phyloP scores from a whole-genome alignment of 2,329 filamentous ascomycete species.

The Epichloe baconii region DNA sequence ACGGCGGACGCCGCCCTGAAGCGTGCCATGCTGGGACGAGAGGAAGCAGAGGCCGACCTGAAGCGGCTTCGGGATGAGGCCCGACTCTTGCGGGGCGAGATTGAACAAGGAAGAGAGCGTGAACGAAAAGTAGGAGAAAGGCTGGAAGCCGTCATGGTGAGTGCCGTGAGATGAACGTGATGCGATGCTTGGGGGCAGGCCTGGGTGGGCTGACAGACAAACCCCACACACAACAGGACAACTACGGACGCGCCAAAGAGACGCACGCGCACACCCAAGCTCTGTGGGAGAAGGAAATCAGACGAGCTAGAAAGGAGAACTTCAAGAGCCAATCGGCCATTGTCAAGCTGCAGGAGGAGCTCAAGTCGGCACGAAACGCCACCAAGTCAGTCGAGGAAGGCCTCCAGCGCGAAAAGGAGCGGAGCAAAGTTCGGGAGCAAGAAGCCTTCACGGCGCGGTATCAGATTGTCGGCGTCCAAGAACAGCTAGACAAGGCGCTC shows the following conservation, averaged over 20 bases:
- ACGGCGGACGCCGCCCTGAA: conserved; percentile 53
- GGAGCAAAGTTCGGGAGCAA: conserved; percentile 48
- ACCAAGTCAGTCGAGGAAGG: conserved; percentile 43
- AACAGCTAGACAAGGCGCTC: conserved; percentile 51
- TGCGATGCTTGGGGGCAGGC: too few relatives aligned
- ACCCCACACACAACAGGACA: conserved; percentile 37
- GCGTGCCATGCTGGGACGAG: conserved; percentile 52
- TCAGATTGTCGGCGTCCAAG: conserved; percentile 49
- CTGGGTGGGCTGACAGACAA: background rate
- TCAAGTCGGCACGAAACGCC: conserved; percentile 46
- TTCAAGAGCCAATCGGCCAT: conserved; percentile 60
- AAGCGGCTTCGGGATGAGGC: conserved; percentile 49
- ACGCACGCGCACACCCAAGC: conserved; percentile 52
- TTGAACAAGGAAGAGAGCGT: conserved; percentile 52
- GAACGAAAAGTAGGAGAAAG: conserved; percentile 55
- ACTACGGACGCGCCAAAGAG: conserved; percentile 56
- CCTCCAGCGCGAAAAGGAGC: conserved; percentile 50
- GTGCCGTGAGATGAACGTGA: conserved; percentile 13
- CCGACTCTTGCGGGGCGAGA: conserved; percentile 38
- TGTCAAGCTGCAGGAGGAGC: conserved; percentile 61
- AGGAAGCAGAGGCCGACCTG: conserved; percentile 60
- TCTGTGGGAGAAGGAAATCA: conserved; percentile 63
- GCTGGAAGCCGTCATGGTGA: conserved; percentile 56
- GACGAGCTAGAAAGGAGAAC: conserved; percentile 55
- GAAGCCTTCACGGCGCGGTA: conserved; percentile 57